These are phyloP conservation scores for Rhododendron mucronatum DNA, from an alignment of 148 eudicot species.

Conservation along the genomic window DNA sequence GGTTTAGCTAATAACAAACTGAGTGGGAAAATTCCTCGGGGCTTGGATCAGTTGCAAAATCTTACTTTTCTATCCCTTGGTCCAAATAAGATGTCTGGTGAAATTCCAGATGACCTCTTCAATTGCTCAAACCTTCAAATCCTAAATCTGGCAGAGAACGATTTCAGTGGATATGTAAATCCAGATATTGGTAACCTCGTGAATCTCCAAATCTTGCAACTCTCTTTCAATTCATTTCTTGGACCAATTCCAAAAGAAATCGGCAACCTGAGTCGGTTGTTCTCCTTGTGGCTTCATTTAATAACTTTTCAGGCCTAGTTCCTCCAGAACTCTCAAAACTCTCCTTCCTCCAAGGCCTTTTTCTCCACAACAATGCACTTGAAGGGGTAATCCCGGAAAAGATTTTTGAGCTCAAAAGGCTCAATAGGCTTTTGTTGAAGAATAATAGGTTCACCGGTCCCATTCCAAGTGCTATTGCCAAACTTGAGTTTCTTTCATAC, in stretches of 20 bases:
- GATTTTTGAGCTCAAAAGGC: slow-evolving; percentile 48
- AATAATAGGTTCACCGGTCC: slow-evolving; percentile 45
- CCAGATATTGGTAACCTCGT: slow-evolving; percentile 47
- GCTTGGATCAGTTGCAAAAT: slow-evolving; percentile 46
- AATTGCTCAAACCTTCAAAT: slow-evolving; percentile 47
- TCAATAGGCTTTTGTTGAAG: slow-evolving; percentile 40
- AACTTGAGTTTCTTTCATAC: slow-evolving; percentile 51
- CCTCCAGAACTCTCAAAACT: slow-evolving; percentile 61
- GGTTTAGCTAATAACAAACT: slow-evolving; percentile 36
- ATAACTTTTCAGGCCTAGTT: slow-evolving; percentile 58
- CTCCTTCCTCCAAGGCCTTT: slow-evolving; percentile 59
- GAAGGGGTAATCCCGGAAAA: slow-evolving; percentile 63
- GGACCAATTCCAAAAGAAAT: slow-evolving; percentile 69
- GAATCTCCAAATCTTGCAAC: slow-evolving; percentile 40
- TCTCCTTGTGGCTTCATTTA: slow-evolving; percentile 33
- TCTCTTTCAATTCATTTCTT: slow-evolving; percentile 35
- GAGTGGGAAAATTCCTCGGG: slow-evolving; percentile 58
- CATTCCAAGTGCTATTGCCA: slow-evolving; percentile 45
- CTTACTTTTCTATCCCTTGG: slow-evolving; percentile 53
- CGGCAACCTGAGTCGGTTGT: slow-evolving; percentile 48
- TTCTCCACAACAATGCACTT: slow-evolving; percentile 40
- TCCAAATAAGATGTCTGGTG: slow-evolving; percentile 49
- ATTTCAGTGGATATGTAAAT: slow-evolving; percentile 46
- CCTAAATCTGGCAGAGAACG: slow-evolving; percentile 38
- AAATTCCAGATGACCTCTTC: slow-evolving; percentile 72